Base-by-base conservation (phyloP, 164 flowering plant species). In the Magnolia sinica region DNA sequence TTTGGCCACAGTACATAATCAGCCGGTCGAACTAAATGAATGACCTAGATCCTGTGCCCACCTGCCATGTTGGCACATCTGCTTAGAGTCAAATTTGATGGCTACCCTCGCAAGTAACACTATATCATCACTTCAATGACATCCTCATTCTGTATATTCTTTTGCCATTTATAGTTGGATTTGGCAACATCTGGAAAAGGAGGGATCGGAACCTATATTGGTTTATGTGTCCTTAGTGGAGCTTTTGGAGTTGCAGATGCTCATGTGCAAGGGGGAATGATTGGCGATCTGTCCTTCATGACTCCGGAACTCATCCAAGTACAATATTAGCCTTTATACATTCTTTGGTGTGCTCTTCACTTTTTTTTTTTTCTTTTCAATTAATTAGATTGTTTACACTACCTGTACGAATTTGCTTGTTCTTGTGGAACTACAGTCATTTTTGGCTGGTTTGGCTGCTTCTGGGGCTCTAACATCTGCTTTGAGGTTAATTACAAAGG, bases 211-310 rank as follows among this genome's bases (percentile, higher is more conserved):
- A 50, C 87, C 23, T 94, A 70, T 66, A 80, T 92, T 22, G 93
- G 90, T 9, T 74, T 91, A n/a, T 92, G 95, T 74, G 71, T 63
- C 2, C 64, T 88, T 11, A 84, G 85, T 76, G 93, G 77, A 49
- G 82, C 84, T 64, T 90, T 94, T 85, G 98, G 98, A 52, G 72
- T 90, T 73, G 92, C 94, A 23, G 95, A 90, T 87, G 95, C 91
- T 76, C 85, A 83, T 82, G 92, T 83, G 63, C 91, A 89, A 68
- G 98, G 98, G 71, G 98, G 98, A 73, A 88, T 92, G 91, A 69
- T 88, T 72, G 97, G 97, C 52, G 97, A 92, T 76, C 86, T 92
- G 22, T 89, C 95, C 14, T 87, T 82, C 73, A 94, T 94, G 97
- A 76, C 2, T 22, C 90, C 97, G 19, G 89, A 87, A 61, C 82